These are phyloP conservation scores for Trametes sp. DNA, from an alignment of 1,284 basidiomycete species.

Conservation along the genomic window DNA sequence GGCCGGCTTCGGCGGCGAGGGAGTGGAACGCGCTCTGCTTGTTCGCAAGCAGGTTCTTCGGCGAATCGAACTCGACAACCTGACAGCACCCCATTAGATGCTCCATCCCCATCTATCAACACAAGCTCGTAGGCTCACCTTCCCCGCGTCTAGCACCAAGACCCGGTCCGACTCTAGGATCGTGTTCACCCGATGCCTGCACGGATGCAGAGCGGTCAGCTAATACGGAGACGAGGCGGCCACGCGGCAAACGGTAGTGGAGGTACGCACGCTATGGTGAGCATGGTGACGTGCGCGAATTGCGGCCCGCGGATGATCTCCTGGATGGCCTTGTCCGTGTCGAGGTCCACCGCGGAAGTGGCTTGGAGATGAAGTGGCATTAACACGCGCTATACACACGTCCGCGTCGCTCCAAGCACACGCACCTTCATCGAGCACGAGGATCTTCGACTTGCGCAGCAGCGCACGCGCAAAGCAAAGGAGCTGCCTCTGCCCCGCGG, in stretches of 20 bases:
- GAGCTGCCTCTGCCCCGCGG: conserved; percentile 86
- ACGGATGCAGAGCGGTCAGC: conserved; percentile 2
- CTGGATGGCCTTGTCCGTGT: conserved; percentile 89
- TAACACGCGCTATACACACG: background rate
- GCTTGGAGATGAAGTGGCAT: conserved; percentile 49
- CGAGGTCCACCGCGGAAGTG: conserved; percentile 87
- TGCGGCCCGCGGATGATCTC: conserved; percentile 78
- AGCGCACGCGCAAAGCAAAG: conserved; percentile 86
- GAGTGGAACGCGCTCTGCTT: conserved; percentile 63
- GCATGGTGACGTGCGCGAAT: conserved; percentile 77
- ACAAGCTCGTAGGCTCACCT: conserved; percentile 8
- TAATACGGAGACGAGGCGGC: background rate
- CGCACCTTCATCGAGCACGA: conserved; percentile 89
- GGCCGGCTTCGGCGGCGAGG: conserved; percentile 64
- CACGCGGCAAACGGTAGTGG: conserved; percentile 26
- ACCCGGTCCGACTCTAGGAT: conserved; percentile 89
- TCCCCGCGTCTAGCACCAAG: conserved; percentile 84
- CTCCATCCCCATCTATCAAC: conserved; percentile 4
- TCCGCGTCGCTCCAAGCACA: background rate
- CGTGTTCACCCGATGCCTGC: conserved; percentile 88
- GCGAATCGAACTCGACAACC: conserved; percentile 79
- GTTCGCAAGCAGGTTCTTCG: conserved; percentile 65
- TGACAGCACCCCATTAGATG: conserved; percentile 32
- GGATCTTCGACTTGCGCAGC: conserved; percentile 82
- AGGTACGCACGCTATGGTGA: conserved; percentile 79